Evolutionary conservation across 768 basidiomycete genomes (phyloP).

Genomic region (Termitomyces sp.): DNA sequence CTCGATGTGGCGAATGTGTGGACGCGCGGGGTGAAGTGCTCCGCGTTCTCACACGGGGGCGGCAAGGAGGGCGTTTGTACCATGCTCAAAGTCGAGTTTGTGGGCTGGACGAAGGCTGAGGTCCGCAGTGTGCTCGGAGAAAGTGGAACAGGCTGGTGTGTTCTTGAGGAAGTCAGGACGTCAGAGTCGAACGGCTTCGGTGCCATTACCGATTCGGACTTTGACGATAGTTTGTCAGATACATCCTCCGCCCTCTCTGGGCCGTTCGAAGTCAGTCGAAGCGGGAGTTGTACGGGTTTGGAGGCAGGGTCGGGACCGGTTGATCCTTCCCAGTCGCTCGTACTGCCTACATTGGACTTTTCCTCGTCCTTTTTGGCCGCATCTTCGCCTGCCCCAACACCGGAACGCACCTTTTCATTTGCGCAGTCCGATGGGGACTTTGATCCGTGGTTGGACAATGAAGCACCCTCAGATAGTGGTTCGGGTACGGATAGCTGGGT

Average conservation of each 20-base stretch:
- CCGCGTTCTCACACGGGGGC: slow-evolving; percentile 48
- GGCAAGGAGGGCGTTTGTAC: slow-evolving; percentile 51
- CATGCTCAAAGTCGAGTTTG: slow-evolving; percentile 62
- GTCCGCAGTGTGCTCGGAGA: slow-evolving; percentile 69
- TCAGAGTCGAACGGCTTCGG: slow-evolving; percentile 19
- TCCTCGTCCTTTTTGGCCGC: slow-evolving; percentile 41
- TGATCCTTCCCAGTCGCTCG: slow-evolving; percentile 62
- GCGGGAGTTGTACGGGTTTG: slow-evolving; percentile 8
- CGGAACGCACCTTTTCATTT: slow-evolving; percentile 4
- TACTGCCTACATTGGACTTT: slow-evolving; percentile 75
- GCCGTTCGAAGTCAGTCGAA: slow-evolving; percentile 10
- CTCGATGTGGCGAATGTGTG: slow-evolving; percentile 69
- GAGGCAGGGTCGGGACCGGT: slow-evolving; percentile 18
- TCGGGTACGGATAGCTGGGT: slow-evolving; percentile 15
- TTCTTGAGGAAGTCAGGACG: slow-evolving; percentile 46
- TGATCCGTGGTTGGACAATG: slow-evolving; percentile 26
- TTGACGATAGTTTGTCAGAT: slow-evolving; percentile 25
- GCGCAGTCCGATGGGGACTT: slow-evolving; percentile 19
- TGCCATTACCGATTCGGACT: slow-evolving; percentile 19
- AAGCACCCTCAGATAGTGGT: slow-evolving; percentile 14
- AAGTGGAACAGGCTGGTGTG: slow-evolving; percentile 71
- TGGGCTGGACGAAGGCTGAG: slow-evolving; percentile 64
- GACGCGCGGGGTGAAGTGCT: slow-evolving; percentile 53
- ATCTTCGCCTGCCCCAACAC: slow-evolving; percentile 8
- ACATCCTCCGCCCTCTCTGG: slow-evolving; percentile 24